phyloP scores from a whole-genome alignment of 176 grass and related monocot species.

The Rhynchospora pubera region DNA sequence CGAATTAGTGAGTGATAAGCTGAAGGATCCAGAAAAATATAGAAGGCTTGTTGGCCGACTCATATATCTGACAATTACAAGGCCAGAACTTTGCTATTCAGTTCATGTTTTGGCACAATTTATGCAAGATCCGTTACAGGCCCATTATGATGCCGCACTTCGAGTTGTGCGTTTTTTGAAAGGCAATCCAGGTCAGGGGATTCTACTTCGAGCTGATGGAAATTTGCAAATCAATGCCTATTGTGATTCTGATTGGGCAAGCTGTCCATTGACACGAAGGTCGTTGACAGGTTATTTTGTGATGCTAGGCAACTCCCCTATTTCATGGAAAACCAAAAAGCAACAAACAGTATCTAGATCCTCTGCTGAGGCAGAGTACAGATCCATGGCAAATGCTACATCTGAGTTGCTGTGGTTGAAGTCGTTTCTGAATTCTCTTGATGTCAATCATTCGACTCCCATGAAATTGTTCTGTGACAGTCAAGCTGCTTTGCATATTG shows the following conservation, averaged over 20 bases:
- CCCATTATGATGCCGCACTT: background rate
- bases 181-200: background rate
- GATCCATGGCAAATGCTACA: too few species aligned
- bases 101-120: too few species aligned
- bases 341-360: slow-evolving; percentile 5
- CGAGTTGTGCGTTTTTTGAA: background rate
- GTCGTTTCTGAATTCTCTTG: too few species aligned
- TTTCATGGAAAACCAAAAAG: background rate
- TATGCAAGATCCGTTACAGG: background rate
- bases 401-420: too few species aligned
- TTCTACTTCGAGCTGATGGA: background rate
- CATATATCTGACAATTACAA: too few species aligned
- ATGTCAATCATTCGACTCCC: too few species aligned
- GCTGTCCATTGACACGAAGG: background rate
- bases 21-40: background rate
- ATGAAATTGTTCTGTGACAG: too few species aligned
- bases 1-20: background rate
- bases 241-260: background rate
- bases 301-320: background rate
- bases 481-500: too few species aligned
- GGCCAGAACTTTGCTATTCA: too few species aligned
- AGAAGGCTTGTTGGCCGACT: background rate
- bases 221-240: background rate
- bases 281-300: background rate
- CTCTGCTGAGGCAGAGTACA: background rate